These are phyloP conservation scores for Purpureocillium takamizusanense DNA, from an alignment of 2,329 filamentous ascomycete genomes.

Conservation along the genomic window DNA sequence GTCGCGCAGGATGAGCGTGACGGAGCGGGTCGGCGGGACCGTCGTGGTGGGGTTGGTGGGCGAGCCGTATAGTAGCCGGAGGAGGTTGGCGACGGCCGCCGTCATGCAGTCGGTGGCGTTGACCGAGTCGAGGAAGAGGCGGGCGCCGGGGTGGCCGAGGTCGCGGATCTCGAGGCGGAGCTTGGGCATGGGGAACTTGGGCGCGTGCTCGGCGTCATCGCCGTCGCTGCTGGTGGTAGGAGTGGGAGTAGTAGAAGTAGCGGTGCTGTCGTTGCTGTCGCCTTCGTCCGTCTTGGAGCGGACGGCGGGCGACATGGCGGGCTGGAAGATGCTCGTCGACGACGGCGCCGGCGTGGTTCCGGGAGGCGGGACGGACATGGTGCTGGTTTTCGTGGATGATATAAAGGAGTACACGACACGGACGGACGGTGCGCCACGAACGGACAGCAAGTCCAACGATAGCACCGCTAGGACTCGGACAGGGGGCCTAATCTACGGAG, in stretches of 20 bases:
- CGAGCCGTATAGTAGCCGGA: constrained; percentile 61
- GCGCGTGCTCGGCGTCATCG: background rate
- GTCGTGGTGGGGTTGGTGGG: constrained; percentile 30
- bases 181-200: constrained; percentile 37
- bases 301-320: constrained; percentile 18
- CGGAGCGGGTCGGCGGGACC: constrained; percentile 62
- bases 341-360: constrained; percentile 15
- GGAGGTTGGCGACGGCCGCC: constrained; percentile 56
- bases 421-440: no score
- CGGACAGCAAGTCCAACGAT: no score
- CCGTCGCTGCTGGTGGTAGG: background rate
- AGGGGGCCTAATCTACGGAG: no score
- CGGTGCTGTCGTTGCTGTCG: background rate
- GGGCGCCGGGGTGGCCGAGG: constrained; percentile 48
- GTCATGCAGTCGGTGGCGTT: constrained; percentile 54
- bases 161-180: constrained; percentile 53
- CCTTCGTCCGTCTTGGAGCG: background rate
- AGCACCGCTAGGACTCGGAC: no score
- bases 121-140: constrained; percentile 58
- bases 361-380: background rate
- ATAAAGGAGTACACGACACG: no score
- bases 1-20: constrained; percentile 71
- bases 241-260: no score
- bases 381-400: no score
- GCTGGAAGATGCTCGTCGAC: constrained; percentile 9